Percentiles rank a stretch among this genome's conserved stretches.
phyloP scores from a whole-genome alignment of 768 basidiomycete genomes.

The Daedalea quercina region DNA sequence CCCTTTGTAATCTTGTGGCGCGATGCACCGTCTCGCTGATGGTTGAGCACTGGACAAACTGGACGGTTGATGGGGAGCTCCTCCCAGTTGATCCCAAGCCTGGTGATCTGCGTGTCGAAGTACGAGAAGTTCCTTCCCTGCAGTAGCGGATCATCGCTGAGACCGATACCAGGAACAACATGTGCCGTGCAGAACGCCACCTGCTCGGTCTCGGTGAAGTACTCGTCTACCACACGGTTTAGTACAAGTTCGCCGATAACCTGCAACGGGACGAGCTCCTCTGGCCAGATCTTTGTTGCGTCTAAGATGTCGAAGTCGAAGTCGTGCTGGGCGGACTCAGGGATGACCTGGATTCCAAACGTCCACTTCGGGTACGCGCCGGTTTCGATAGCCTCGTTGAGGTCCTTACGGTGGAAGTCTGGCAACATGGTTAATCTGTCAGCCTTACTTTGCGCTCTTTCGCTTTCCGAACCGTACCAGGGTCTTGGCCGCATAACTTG shows the following conservation, averaged over 20 bases:
- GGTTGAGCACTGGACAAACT: conserved; percentile 67
- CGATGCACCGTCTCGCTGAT: conserved; percentile 54
- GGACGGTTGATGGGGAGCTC: conserved; percentile 81
- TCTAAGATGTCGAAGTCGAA: conserved; percentile 89
- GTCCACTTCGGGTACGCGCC: conserved; percentile 74
- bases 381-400: conserved; percentile 73
- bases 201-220: conserved; percentile 84
- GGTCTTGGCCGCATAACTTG: conserved; percentile 79
- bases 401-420: conserved; percentile 85
- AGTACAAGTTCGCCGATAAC: conserved; percentile 72
- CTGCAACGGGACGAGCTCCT: conserved; percentile 72
- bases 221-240: conserved; percentile 63
- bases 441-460: no score
- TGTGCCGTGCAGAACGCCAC: conserved; percentile 77
- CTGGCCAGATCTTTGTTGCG: conserved; percentile 81
- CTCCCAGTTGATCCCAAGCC: conserved; percentile 78
- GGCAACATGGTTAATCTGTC: not conserved
- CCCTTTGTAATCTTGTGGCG: conserved; percentile 54
- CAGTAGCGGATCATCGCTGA: conserved; percentile 74
- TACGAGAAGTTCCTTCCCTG: conserved; percentile 86
- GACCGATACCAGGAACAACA: conserved; percentile 58
- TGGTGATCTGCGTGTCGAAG: conserved; percentile 76
- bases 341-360: conserved; percentile 68
- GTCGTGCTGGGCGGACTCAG: conserved; percentile 68
- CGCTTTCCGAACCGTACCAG: conserved; percentile 34